These are phyloP conservation scores for Solanum raphanifolium DNA, from an alignment of 257 asterid species.

Conservation along the genomic window DNA sequence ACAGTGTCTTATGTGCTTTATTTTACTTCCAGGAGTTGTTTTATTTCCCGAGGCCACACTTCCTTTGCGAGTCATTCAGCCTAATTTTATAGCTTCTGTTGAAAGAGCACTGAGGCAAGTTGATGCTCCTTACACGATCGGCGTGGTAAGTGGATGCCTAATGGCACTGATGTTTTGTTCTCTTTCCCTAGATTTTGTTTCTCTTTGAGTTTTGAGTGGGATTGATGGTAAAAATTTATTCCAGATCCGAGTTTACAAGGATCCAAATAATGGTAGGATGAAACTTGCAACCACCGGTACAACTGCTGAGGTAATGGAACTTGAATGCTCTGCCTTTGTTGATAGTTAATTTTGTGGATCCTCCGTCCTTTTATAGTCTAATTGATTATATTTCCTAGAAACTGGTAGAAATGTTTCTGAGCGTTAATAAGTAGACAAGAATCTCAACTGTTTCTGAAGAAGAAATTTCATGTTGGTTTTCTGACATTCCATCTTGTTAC, in stretches of 20 bases:
- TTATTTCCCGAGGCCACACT: slow-evolving; percentile 94
- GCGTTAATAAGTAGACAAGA: neutral
- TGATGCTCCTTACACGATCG: slow-evolving; percentile 74
- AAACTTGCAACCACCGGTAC: slow-evolving; percentile 67
- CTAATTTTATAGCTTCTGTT: slow-evolving; percentile 71
- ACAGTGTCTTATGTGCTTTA: neutral
- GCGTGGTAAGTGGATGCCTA: slow-evolving; percentile 56
- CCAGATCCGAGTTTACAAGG: slow-evolving; percentile 70
- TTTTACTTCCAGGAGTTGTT: slow-evolving; percentile 62
- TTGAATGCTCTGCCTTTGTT: neutral
- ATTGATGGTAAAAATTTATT: slow-evolving; percentile 10
- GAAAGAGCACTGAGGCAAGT: slow-evolving; percentile 70
- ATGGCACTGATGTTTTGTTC: neutral
- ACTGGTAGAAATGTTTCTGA: neutral
- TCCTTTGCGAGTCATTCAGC: slow-evolving; percentile 78
- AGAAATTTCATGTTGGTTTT: neutral
- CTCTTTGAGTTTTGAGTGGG: slow-evolving; percentile 8
- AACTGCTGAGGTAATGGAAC: slow-evolving; percentile 78
- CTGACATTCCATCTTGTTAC: neutral
- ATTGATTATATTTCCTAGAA: neutral
- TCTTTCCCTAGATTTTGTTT: neutral
- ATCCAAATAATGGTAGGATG: slow-evolving; percentile 34
- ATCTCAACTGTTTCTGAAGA: neutral
- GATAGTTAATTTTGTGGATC: neutral
- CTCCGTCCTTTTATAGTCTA: neutral